These are phyloP conservation scores for Lanmaoa rubissima DNA, from an alignment of 768 basidiomycete genomes.

Conservation along the genomic window DNA sequence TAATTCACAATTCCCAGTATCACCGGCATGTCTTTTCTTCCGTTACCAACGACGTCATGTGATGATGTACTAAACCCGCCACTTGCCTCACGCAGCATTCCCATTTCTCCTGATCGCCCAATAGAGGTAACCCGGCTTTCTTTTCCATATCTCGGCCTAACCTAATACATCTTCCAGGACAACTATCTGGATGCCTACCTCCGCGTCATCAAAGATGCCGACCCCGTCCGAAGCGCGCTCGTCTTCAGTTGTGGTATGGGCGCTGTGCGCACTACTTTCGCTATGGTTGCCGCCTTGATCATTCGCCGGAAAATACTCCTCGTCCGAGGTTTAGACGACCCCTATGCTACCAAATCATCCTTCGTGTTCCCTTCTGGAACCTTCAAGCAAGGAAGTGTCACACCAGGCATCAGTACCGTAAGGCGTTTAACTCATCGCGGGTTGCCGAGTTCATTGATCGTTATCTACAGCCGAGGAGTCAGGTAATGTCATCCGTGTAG, in stretches of 20 bases:
- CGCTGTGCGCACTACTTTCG: slow-evolving; percentile 93
- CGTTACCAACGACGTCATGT: background rate
- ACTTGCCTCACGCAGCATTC: slow-evolving; percentile 56
- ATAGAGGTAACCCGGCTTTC: slow-evolving; percentile 63
- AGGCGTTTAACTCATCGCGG: slow-evolving; percentile 10
- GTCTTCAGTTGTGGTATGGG: slow-evolving; percentile 98
- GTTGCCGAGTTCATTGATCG: background rate
- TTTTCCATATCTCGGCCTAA: background rate
- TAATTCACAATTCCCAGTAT: slow-evolving; percentile 48
- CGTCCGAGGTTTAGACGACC: slow-evolving; percentile 67
- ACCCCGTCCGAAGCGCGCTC: slow-evolving; percentile 77
- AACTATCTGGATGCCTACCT: slow-evolving; percentile 96
- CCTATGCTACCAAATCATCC: slow-evolving; percentile 54
- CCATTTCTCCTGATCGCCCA: slow-evolving; percentile 89
- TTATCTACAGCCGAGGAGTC: slow-evolving; percentile 25
- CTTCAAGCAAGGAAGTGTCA: slow-evolving; percentile 14
- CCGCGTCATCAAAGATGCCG: slow-evolving; percentile 70
- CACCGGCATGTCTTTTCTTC: slow-evolving; percentile 52
- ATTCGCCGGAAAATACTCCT: slow-evolving; percentile 76
- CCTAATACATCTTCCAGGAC: slow-evolving; percentile 47
- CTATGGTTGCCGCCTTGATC: slow-evolving; percentile 92
- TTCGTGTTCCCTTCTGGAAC: slow-evolving; percentile 7
- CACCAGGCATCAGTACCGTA: slow-evolving; percentile 52
- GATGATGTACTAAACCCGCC: slow-evolving; percentile 11
- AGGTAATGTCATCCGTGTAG: slow-evolving; percentile 20